Base-by-base conservation (phyloP, 306 rosid genomes). In the Coriaria nepalensis region DNA sequence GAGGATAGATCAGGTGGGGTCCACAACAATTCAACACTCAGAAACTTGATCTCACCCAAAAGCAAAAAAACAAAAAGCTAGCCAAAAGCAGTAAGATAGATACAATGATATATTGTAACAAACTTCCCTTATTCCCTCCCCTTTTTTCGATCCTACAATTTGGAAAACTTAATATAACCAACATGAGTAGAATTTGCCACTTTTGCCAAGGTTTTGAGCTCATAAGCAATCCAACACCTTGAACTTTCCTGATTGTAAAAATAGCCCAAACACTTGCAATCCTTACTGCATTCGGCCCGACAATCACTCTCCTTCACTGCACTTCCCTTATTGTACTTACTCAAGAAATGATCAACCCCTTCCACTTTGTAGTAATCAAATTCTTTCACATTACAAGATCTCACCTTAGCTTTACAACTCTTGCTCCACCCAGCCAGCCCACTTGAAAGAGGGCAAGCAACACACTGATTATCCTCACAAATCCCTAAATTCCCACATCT, bases 391-490 rank as follows among this genome's bases (percentile, higher is more conserved):
- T 45, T 60, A 38, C 87, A 75, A 4, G 73, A 64, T 32, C 47
- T 64, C 7, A 75, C 55, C 63, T 75, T 60, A 5, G 78, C 44
- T 6, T 43, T 61, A 47, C 93, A 86, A 2, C 47, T 54, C 34
- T 72, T 60, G 56, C 75, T 81, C 85, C 85, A 86, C 0, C 86
- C 81, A 35, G 63, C 4, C 5, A 73, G 0, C 10, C 83, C 93
- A 48, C 47, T 81, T 45, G 60, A 66, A n/a, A n/a, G n/a, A 4
- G 81, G 88, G 20, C 86, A 86, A 29, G 52, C 93, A 39, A 81
- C 85, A 49, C 93, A 86, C 33, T 78, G 85, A 57, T 66, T 65
- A 4, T 78, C 73, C 56, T 76, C 93, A 49, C 87, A 86, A 2
- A 86, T 20, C 14, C 95, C 95, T 8, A 73, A 60, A 0, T 58